phyloP scores from a whole-genome alignment of 2,329 filamentous ascomycete genomes.

The Cordyceps farinosa region DNA sequence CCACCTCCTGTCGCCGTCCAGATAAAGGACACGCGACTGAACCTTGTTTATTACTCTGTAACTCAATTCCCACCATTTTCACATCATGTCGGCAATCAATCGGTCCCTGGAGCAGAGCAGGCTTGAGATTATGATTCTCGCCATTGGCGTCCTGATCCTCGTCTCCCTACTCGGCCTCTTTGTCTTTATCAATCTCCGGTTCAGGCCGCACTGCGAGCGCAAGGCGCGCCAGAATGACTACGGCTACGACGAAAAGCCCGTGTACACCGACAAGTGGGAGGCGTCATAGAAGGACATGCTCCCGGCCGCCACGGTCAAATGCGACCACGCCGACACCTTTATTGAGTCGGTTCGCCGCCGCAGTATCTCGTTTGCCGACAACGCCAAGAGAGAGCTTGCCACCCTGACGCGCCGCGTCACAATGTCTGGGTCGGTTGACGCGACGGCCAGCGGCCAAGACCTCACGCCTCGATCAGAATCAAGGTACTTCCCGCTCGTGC shows the following conservation, averaged over 20 bases:
- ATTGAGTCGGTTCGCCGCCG: constrained; percentile 26
- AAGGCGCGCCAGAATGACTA: constrained; percentile 17
- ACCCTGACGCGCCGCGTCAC: constrained; percentile 24
- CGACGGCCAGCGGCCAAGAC: constrained; percentile 3
- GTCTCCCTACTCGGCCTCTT: constrained; percentile 32
- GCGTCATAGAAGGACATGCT: constrained; percentile 15
- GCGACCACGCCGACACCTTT: constrained; percentile 24
- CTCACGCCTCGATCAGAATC: neutral
- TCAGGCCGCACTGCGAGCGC: constrained; percentile 20
- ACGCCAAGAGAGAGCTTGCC: constrained; percentile 25
- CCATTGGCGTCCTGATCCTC: constrained; percentile 31
- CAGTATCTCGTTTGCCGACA: constrained; percentile 26
- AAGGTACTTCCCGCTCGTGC: neutral
- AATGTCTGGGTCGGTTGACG: constrained; percentile 15
- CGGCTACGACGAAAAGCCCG: constrained; percentile 22
- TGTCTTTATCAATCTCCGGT: constrained; percentile 28
- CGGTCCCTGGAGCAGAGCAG: constrained; percentile 28
- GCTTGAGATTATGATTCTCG: constrained; percentile 34
- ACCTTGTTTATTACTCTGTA: neutral
- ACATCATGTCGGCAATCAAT: constrained; percentile 20
- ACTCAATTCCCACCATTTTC: neutral
- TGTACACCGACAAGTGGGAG: constrained; percentile 24
- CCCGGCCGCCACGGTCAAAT: neutral
- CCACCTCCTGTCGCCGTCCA: constrained; percentile 3
- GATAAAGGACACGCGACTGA: neutral